These are phyloP conservation scores for Penicillium frequentans DNA, from an alignment of 2,329 filamentous ascomycete species.

Conservation along the genomic window DNA sequence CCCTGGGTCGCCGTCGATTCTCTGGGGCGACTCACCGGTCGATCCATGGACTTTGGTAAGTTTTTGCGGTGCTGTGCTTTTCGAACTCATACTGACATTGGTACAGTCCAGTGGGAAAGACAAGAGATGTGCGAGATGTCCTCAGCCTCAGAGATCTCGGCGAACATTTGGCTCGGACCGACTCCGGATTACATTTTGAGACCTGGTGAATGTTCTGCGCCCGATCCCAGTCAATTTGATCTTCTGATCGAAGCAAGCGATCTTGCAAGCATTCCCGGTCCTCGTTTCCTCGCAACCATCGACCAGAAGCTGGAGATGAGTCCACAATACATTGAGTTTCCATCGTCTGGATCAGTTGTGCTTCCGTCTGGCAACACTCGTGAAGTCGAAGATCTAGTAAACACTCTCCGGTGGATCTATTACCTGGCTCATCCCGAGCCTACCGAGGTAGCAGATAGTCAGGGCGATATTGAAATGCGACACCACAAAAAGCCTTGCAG, in stretches of 20 bases:
- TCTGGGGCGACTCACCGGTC: slow-evolving; percentile 68
- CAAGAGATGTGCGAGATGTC: slow-evolving; percentile 95
- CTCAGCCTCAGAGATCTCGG: slow-evolving; percentile 79
- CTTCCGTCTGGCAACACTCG: slow-evolving; percentile 78
- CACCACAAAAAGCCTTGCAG: slow-evolving; percentile 54
- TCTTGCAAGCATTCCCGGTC: slow-evolving; percentile 72
- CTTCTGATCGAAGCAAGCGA: slow-evolving; percentile 88
- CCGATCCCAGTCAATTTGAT: slow-evolving; percentile 66
- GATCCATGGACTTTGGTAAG: slow-evolving; percentile 79
- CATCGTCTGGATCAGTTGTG: slow-evolving; percentile 89
- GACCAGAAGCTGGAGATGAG: slow-evolving; percentile 56
- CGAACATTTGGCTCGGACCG: slow-evolving; percentile 87
- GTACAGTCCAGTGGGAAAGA: slow-evolving; percentile 72
- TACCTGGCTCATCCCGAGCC: slow-evolving; percentile 68
- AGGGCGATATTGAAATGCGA: slow-evolving; percentile 59
- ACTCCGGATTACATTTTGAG: slow-evolving; percentile 68
- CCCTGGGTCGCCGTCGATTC: slow-evolving; percentile 75
- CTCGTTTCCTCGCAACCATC: slow-evolving; percentile 63
- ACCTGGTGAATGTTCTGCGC: slow-evolving; percentile 38
- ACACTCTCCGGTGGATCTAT: slow-evolving; percentile 88
- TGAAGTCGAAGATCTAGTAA: slow-evolving; percentile 80
- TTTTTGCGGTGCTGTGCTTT: slow-evolving; percentile 2
- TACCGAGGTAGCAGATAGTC: slow-evolving; percentile 45
- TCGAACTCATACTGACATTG: background rate
- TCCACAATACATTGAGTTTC: slow-evolving; percentile 72